Evolutionary conservation across 768 basidiomycete species (phyloP).

Genomic region (Lentinula detonsa): DNA sequence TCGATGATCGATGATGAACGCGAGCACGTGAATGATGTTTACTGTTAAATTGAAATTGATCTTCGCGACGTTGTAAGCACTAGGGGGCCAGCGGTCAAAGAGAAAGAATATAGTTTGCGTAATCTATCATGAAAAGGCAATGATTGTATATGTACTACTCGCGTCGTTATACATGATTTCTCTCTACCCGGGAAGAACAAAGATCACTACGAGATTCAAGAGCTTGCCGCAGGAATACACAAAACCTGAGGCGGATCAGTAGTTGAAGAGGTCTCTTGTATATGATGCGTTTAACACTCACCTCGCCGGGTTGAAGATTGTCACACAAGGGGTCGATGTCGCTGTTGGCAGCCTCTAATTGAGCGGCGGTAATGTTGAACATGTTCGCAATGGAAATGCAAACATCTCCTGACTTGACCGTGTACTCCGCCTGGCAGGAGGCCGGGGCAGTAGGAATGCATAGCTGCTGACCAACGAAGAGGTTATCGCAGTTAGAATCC

Average conservation of each 20-base stretch:
- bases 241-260: background rate
- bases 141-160: too few relatives aligned
- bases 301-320: background rate
- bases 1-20: too few relatives aligned
- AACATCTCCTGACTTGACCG: background rate
- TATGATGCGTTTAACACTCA: background rate
- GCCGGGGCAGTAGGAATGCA: background rate
- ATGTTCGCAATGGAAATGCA: background rate
- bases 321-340: background rate
- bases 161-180: background rate
- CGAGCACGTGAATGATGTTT: background rate
- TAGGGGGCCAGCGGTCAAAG: background rate
- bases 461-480: background rate
- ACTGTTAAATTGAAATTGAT: too few relatives aligned
- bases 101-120: background rate
- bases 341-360: background rate
- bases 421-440: background rate
- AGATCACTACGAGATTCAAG: background rate
- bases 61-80: too few relatives aligned
- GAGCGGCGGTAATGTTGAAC: slow-evolving; percentile 1
- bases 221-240: background rate
- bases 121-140: too few relatives aligned
- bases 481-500: background rate
- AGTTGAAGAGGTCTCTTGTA: too few relatives aligned
- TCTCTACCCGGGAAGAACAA: background rate